Evolutionary conservation across 331 rosid species (phyloP), one percentile per base, ranked within the genome.

Genomic region (Acacia concinna): DNA sequence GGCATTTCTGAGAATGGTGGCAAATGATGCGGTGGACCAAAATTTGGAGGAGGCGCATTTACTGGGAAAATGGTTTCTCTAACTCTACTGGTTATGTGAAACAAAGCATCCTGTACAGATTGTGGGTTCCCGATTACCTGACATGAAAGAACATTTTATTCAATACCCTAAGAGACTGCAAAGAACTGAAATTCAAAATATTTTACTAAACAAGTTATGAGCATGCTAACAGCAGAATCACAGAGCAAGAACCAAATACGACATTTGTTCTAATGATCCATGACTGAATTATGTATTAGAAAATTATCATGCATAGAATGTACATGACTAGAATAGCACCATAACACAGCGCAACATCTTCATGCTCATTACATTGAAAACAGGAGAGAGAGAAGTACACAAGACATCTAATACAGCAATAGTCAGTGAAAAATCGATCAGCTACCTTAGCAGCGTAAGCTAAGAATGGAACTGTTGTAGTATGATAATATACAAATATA

Each of bases 41-140:
- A 90, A 82, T 91, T 93, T 79, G 97, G 89, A 84, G 84, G 86
- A 28, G 88, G 85, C 27, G 82, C 76, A 82, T 76, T 90, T 73
- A 86, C 43, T 30, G 95, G 93, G 85, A 91, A 88, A 77, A 91
- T 88, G 74, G 92, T 87, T 85, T 93, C 98, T 68, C 98, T 87
- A 49, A 93, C 86, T 65, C 97, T 86, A 77, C 91, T 63, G 69
- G 97, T 91, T 83, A 91, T 87, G 72, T 90, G 95, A 87, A 87
- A 93, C 83, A 93, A 85, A 40, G 98, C 98, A 78, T 91, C 98
- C 86, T 90, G 98, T 47, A 93, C 98, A 73, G 90, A 88, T 69
- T 87, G 96, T 71, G 88, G 21, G 81, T 69, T 87, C 72, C 98
- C 98, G 57, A 81, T 85, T 74, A 93, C 93, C 98, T 93, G 86